Base-by-base conservation (phyloP, 2,329 filamentous ascomycete genomes). In the Pyrenophora graminea region DNA sequence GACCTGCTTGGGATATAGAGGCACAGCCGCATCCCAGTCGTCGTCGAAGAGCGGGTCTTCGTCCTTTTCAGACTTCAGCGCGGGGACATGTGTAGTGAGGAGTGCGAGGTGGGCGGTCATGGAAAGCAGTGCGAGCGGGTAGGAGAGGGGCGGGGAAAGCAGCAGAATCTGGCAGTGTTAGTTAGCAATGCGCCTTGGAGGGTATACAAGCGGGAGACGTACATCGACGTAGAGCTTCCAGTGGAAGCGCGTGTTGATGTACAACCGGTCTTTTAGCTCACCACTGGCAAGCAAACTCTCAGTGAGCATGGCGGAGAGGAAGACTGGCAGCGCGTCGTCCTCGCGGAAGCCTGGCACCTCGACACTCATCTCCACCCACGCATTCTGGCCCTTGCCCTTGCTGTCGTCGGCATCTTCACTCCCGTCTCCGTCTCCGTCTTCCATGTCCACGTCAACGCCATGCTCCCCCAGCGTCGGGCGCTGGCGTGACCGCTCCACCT, bases 1-100 rank as follows among this genome's bases (percentile, higher is more conserved):
- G 4, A 43, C 41, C 31, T 40, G 41, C 52, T 80, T 81, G 1
- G 86, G 82, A 76, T 95, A 99, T 25, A 99, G 78, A 50, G 85
- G 86, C 15, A 85, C 81, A 1, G 91, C 86, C 13, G 88, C 89
- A 58, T 89, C 90, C 94, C 94, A 99, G 77, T 99, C 94, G 76
- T 99, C 94, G 77, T 97, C 89, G 75, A 99, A 99, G 70, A 97
- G 86, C 10, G 94, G 94, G 64, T 99, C 94, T 77, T 99, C 94
- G 75, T 97, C 93, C 51, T 85, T 84, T 73, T 96, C 89, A 1
- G 92, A 97, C 71, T 90, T 90, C 44, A 97, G 80, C 21, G 86
- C 83, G 6, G 94, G 94, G 2, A 97, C 81, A 58, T 89, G 86
- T 6, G 94, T 93, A 25, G 90, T 87, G 56, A 97, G 85, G 39